Conservation (phyloP, 2,329 filamentous ascomycete species). For the Tricladium varicosporioides region DNA sequence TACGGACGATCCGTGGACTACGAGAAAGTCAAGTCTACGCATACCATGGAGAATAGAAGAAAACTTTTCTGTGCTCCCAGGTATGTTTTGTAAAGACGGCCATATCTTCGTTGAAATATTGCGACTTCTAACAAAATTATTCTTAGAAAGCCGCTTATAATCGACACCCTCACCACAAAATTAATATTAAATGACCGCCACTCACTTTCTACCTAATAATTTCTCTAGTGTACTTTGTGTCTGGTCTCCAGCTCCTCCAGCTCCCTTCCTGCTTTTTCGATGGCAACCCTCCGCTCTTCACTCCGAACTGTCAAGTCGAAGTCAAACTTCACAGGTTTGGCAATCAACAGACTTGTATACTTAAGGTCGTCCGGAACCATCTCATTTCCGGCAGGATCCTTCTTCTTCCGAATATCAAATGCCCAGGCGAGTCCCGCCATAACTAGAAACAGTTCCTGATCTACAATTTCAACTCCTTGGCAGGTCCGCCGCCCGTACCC, state of each 20-base stretch:
- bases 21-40: background rate
- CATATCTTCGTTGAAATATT: background rate
- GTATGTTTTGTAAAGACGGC: too few relatives aligned
- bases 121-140: background rate
- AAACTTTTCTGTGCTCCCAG: too few relatives aligned
- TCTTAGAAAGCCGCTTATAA: background rate
- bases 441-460: constrained; percentile 55
- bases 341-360: constrained; percentile 37
- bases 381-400: constrained; percentile 18
- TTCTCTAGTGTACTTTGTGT: background rate
- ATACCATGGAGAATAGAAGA: background rate
- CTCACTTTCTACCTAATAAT: background rate
- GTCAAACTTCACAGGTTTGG: constrained; percentile 48
- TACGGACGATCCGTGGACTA: background rate
- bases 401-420: constrained; percentile 40
- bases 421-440: constrained; percentile 49
- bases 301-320: constrained; percentile 45
- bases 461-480: constrained; percentile 60
- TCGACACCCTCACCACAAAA: background rate
- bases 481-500: constrained; percentile 63
- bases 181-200: background rate
- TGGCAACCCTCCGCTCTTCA: constrained; percentile 36
- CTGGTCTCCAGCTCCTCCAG: background rate
- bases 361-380: constrained; percentile 16
- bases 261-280: constrained; percentile 33